Conservation (phyloP, 441 rosid species). For the Gossypium trilobum region DNA sequence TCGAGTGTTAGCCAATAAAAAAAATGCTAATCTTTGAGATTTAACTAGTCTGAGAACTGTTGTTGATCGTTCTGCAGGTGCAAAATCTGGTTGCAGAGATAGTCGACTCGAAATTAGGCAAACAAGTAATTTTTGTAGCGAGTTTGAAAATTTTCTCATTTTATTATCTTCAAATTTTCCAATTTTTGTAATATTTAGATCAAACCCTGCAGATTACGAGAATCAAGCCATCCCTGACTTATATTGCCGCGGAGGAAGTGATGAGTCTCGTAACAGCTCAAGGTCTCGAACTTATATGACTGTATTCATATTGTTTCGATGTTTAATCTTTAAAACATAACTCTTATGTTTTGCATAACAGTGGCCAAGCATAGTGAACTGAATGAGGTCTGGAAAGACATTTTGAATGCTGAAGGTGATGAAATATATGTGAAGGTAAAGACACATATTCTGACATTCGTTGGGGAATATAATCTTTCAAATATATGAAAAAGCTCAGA, state of each 20-base stretch:
- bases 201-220: constrained; percentile 47
- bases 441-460: neutral
- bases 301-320: neutral
- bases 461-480: neutral
- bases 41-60: neutral
- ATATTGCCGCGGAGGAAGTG: constrained; percentile 83
- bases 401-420: constrained; percentile 89
- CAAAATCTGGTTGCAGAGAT: constrained; percentile 92
- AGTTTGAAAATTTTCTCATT: constrained; percentile 9
- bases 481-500: neutral
- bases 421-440: constrained; percentile 86
- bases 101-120: constrained; percentile 79
- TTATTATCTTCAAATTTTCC: neutral
- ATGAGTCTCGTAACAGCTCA: constrained; percentile 98
- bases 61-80: constrained; percentile 34
- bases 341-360: constrained; percentile 24
- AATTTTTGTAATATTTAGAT: constrained; percentile 5
- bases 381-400: constrained; percentile 92
- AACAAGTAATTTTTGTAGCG: constrained; percentile 48
- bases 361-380: constrained; percentile 75
- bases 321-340: constrained; percentile 7
- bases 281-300: constrained; percentile 36
- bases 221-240: constrained; percentile 73
- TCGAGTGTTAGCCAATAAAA: neutral
- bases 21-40: constrained; percentile 1